These are phyloP conservation scores for Magnolia changhungtana DNA, from an alignment of 164 flowering plant species.

Conservation along the genomic window DNA sequence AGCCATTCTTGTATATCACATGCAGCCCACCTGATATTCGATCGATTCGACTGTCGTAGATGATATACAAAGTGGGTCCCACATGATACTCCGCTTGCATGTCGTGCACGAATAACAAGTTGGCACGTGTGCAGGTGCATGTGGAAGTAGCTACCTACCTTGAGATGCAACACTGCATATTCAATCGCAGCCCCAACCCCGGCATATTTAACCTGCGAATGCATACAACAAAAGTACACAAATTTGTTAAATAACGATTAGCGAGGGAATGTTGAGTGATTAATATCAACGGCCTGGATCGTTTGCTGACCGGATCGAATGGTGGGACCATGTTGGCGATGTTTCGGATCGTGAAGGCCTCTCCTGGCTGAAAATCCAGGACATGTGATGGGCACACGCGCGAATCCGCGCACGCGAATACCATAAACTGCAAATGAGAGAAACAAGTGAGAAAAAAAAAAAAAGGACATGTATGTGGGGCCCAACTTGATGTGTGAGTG, in stretches of 20 bases:
- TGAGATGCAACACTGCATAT: conserved; percentile 59
- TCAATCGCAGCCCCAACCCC: conserved; percentile 70
- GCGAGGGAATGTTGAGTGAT: not conserved
- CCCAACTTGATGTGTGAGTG: not conserved
- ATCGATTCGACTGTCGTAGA: too few species aligned
- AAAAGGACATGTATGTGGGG: not conserved
- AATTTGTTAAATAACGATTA: not conserved
- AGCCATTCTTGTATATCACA: too few species aligned
- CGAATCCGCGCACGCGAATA: conserved; percentile 90
- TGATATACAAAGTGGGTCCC: too few species aligned
- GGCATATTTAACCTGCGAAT: conserved; percentile 41
- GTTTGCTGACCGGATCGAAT: conserved; percentile 47
- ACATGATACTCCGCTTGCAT: too few species aligned
- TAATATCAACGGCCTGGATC: not conserved
- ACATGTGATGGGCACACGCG: conserved; percentile 86
- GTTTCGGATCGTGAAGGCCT: conserved; percentile 84
- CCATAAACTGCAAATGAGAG: conserved; percentile 59
- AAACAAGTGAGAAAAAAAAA: not conserved
- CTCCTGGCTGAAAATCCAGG: conserved; percentile 80
- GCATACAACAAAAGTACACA: not conserved
- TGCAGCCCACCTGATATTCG: too few species aligned
- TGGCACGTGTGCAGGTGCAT: not conserved
- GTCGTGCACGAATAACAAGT: not conserved
- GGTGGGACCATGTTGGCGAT: conserved; percentile 92
- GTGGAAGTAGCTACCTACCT: conserved; percentile 27